Evolutionary conservation across 192 early-diverging fungal species (phyloP).

Genomic region (Diversispora epigaea): DNA sequence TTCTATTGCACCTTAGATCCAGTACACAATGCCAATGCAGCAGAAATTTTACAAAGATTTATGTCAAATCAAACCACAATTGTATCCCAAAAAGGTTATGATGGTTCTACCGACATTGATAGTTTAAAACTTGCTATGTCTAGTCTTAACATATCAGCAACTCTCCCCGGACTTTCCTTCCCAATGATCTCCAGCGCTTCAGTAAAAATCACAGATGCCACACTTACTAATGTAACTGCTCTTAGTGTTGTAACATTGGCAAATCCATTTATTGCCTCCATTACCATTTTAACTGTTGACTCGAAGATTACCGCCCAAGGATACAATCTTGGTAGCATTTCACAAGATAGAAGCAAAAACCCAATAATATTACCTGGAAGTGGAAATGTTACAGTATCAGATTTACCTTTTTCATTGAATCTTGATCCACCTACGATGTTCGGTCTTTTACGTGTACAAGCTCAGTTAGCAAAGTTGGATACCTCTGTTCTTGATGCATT

Average conservation of each 20-base stretch:
- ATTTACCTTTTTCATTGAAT: conserved; percentile 39
- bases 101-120: conserved; percentile 45
- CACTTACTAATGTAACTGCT: conserved; percentile 46
- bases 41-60: conserved; percentile 50
- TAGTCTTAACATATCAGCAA: conserved; percentile 42
- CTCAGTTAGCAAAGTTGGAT: conserved; percentile 34
- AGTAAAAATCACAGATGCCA: conserved; percentile 46
- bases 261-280: conserved; percentile 55
- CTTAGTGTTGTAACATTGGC: conserved; percentile 48
- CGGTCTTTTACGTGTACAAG: conserved; percentile 37
- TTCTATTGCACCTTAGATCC: conserved; percentile 52
- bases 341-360: not conserved
- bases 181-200: conserved; percentile 44
- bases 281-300: conserved; percentile 51
- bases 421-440: conserved; percentile 42
- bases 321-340: conserved; percentile 45
- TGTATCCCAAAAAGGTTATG: conserved; percentile 46
- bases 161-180: conserved; percentile 50
- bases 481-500: conserved; percentile 39
- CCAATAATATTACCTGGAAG: not conserved
- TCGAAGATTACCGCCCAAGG: conserved; percentile 47
- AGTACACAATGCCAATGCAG: conserved; percentile 43
- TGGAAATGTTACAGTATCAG: not conserved
- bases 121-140: conserved; percentile 50
- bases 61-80: conserved; percentile 45